Conservation (phyloP, 2,329 filamentous ascomycete species). For the Hymenoscyphus albidus region DNA sequence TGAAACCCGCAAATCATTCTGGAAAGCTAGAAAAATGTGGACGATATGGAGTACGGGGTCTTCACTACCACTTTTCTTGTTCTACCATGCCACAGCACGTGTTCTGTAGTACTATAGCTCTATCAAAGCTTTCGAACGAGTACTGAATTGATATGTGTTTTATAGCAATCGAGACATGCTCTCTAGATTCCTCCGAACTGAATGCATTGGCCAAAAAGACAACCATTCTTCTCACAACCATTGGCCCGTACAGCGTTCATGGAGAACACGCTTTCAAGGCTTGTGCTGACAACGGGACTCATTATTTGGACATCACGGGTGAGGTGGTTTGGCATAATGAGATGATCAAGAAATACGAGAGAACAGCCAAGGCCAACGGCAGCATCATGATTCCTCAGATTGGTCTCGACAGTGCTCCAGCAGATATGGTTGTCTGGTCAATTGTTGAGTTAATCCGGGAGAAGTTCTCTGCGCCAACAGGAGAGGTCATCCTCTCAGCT, state of each 20-base stretch:
- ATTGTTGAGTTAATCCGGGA: constrained; percentile 47
- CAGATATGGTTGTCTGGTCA: constrained; percentile 56
- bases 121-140: not conserved
- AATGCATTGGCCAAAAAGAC: constrained; percentile 51
- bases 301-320: constrained; percentile 62
- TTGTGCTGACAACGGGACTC: constrained; percentile 59
- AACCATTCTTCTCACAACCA: constrained; percentile 52
- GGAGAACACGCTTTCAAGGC: constrained; percentile 58
- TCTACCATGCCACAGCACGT: not conserved
- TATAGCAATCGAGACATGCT: constrained; percentile 50
- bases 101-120: not conserved
- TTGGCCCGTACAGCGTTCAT: constrained; percentile 55
- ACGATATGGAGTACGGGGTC: no score
- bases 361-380: constrained; percentile 48
- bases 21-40: no score
- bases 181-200: constrained; percentile 45
- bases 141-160: not conserved
- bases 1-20: no score
- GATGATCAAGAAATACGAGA: constrained; percentile 59
- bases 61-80: no score
- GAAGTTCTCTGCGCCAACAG: constrained; percentile 46
- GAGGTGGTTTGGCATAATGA: constrained; percentile 54
- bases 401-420: constrained; percentile 58
- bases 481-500: constrained; percentile 51
- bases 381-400: constrained; percentile 59